Percentiles rank a stretch among this genome's conserved stretches.
These are phyloP conservation scores for Choanephora cucurbitarum DNA, from an alignment of 371 early-diverging fungal genomes.

Conservation along the genomic window DNA sequence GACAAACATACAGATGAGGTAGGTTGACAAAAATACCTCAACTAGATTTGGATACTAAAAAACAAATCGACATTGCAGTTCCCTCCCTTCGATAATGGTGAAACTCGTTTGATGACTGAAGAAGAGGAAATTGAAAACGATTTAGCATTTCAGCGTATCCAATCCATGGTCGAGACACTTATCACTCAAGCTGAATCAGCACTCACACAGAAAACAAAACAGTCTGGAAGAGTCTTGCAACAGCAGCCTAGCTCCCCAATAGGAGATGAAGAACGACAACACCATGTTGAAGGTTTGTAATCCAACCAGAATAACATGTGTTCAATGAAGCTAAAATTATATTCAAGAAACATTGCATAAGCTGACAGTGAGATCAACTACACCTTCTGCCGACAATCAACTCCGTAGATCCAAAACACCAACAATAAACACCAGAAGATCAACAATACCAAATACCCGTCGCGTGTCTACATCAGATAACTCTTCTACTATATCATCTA, in stretches of 20 bases:
- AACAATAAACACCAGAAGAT: constrained; percentile 1
- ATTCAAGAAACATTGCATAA: constrained; percentile 18
- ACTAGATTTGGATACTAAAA: not conserved
- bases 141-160: constrained; percentile 28
- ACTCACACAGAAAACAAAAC: constrained; percentile 27
- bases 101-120: constrained; percentile 3
- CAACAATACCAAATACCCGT: constrained; percentile 1
- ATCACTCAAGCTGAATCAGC: constrained; percentile 33
- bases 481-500: not conserved
- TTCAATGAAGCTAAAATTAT: not conserved
- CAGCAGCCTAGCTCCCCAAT: constrained; percentile 3
- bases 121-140: constrained; percentile 29
- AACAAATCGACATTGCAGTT: constrained; percentile 1
- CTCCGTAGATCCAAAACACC: not conserved
- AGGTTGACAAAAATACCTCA: not conserved
- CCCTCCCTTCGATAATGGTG: constrained; percentile 10
- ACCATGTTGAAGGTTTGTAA: constrained; percentile 12
- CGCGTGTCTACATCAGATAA: constrained; percentile 19
- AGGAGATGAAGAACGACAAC: constrained; percentile 15
- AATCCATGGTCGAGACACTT: constrained; percentile 24
- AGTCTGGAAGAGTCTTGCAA: constrained; percentile 29
- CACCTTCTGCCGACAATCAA: constrained; percentile 1
- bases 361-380: constrained; percentile 13
- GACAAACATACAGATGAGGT: constrained; percentile 24
- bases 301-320: not conserved